Conservation (phyloP, 306 rosid genomes). For the Carpinus fangiana region DNA sequence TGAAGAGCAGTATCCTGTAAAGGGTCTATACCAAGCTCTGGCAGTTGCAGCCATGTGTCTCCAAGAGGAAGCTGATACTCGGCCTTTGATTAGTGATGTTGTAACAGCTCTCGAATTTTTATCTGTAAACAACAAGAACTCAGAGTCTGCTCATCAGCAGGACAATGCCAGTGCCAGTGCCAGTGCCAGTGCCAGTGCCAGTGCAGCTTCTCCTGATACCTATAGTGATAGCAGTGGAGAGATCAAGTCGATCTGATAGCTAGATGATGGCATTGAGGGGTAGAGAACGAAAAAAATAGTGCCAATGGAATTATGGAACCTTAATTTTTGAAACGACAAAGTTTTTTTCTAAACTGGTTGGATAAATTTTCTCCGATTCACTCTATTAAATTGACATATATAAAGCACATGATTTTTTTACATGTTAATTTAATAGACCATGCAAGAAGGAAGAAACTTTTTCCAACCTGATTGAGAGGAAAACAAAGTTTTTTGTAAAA, state of each 20-base stretch:
- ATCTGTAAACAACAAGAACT: conserved; percentile 30
- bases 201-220: conserved; percentile 23
- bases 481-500: too few relatives aligned
- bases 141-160: conserved; percentile 20
- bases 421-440: too few relatives aligned
- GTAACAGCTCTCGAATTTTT: conserved; percentile 74
- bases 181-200: background rate
- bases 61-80: conserved; percentile 64
- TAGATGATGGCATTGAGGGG: conserved; percentile 16
- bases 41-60: conserved; percentile 97
- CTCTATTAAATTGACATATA: too few relatives aligned
- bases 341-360: too few relatives aligned
- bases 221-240: conserved; percentile 27
- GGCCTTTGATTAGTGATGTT: conserved; percentile 84
- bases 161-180: background rate
- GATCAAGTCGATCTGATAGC: conserved; percentile 16
- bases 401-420: too few relatives aligned
- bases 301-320: conserved; percentile 1
- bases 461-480: too few relatives aligned
- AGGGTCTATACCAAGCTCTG: conserved; percentile 80
- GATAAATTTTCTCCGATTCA: too few relatives aligned
- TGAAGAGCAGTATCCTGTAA: conserved; percentile 58
- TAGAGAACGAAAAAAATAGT: background rate
- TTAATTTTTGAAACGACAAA: conserved; percentile 5
- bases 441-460: too few relatives aligned